Conservation (phyloP, 345 rosid genomes). For the Eucalyptus polyanthemos region DNA sequence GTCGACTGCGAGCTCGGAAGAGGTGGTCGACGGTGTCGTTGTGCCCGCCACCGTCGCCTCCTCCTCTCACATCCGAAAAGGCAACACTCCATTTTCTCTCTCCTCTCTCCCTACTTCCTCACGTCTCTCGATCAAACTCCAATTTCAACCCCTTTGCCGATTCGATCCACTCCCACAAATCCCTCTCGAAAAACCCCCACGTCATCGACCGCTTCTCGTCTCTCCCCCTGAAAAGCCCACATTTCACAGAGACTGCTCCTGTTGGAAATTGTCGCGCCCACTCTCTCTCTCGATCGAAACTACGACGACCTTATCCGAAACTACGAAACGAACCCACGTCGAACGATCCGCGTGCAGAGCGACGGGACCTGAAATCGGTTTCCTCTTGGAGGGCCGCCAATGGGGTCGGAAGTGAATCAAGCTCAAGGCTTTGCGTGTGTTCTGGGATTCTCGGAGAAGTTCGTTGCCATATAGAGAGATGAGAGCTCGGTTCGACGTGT, state of each 20-base stretch:
- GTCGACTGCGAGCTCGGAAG: no score
- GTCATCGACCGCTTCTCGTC: no score
- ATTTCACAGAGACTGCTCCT: not conserved
- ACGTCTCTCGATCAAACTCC: no score
- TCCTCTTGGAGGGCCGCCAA: not conserved
- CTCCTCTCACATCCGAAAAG: no score
- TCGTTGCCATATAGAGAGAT: not conserved
- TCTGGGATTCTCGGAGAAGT: not conserved
- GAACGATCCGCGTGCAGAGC: not conserved
- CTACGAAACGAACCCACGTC: not conserved
- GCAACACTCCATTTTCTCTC: no score
- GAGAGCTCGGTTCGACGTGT: not conserved
- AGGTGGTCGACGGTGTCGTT: no score
- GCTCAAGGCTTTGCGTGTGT: not conserved
- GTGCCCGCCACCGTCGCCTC: no score
- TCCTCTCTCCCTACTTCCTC: no score
- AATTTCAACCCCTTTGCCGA: no score
- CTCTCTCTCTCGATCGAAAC: not conserved
- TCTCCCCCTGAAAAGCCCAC: not conserved
- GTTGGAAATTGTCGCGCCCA: not conserved
- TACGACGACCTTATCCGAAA: not conserved
- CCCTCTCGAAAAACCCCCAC: no score
- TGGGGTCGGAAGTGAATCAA: not conserved
- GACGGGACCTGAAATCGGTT: not conserved
- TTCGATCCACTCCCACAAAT: no score